Evolutionary conservation across 495 filamentous ascomycete genomes (phyloP).

Genomic region (Lasiosphaeria ovina): DNA sequence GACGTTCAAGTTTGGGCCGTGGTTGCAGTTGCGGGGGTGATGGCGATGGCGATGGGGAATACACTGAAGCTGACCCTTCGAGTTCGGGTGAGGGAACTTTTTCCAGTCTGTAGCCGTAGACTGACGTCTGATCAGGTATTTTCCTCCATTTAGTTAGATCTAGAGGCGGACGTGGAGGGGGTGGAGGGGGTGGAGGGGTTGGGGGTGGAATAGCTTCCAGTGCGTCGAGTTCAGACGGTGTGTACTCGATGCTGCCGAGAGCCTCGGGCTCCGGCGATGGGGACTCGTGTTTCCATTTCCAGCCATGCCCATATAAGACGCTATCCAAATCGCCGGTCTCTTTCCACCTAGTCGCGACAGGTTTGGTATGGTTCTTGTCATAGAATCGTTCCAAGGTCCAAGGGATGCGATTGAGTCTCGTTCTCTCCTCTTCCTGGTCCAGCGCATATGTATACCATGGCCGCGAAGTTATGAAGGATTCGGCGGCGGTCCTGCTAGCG

Average conservation of each 20-base stretch:
- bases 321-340: constrained; percentile 10
- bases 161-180: background rate
- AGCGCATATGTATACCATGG: constrained; percentile 11
- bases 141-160: background rate
- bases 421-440: background rate
- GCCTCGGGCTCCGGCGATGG: constrained; percentile 22
- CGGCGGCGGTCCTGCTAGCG: background rate
- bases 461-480: constrained; percentile 14
- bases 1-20: too few relatives aligned
- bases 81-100: background rate
- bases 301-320: constrained; percentile 1
- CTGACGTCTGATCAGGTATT: background rate
- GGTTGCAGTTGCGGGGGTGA: too few relatives aligned
- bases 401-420: constrained; percentile 27
- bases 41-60: too few relatives aligned
- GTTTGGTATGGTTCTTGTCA: background rate
- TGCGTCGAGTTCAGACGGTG: constrained; percentile 23
- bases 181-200: background rate
- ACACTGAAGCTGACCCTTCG: background rate
- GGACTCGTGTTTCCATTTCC: constrained; percentile 26
- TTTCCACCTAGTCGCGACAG: constrained; percentile 7
- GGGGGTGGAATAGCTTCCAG: constrained; percentile 19
- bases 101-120: background rate
- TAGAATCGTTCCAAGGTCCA: background rate
- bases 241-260: constrained; percentile 16